A percentile compares a stretch with the other conserved stretches of the same genome.
phyloP scores from a whole-genome alignment of 139 green algal species.

The Ettlia oleoabundans region DNA sequence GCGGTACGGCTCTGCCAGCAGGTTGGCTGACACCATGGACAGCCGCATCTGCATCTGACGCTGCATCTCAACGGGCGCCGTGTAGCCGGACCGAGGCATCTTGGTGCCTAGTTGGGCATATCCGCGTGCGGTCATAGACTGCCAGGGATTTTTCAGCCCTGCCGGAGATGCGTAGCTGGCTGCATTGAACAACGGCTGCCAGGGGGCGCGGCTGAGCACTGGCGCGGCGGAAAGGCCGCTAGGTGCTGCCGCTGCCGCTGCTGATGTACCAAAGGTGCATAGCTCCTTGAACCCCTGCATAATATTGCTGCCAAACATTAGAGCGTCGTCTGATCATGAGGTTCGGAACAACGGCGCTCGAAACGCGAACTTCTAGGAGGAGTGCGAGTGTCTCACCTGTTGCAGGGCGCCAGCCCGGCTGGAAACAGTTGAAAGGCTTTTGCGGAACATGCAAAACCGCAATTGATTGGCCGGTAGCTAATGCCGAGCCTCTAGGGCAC shows the following conservation, averaged over 20 bases:
- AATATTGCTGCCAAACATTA: no score
- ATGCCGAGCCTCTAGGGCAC: background rate
- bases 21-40: conserved; percentile 44
- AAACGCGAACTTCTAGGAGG: no score
- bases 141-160: background rate
- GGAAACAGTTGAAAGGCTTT: background rate
- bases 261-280: background rate
- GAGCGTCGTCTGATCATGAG: no score
- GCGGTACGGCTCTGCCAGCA: conserved; percentile 61
- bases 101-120: background rate
- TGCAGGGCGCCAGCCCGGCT: background rate
- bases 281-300: background rate
- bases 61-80: conserved; percentile 17
- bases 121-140: background rate
- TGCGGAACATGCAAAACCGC: background rate
- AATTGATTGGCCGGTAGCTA: background rate
- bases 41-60: conserved; percentile 11
- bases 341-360: no score
- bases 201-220: background rate
- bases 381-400: background rate
- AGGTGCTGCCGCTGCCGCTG: background rate
- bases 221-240: background rate
- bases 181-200: background rate
- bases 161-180: background rate
- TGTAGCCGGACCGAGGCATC: conserved; percentile 2